Evolutionary conservation across 352 stramenopile species (phyloP), one percentile per base, ranked within the genome.

Genomic region (Globisporangium nunn): DNA sequence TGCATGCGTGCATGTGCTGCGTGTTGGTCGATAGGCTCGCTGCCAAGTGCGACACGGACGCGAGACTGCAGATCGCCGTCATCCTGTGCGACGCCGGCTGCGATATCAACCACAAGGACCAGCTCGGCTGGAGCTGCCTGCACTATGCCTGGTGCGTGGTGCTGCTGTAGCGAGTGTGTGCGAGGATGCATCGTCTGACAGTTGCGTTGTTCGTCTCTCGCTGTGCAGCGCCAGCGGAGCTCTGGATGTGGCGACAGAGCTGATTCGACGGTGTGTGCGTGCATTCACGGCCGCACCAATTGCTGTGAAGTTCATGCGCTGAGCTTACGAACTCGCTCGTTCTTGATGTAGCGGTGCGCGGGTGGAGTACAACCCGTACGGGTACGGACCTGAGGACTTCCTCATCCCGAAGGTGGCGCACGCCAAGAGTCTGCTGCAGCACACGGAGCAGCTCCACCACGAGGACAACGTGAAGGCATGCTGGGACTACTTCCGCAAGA

Each of bases 401-500:
- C 64, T 89, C 48, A 88, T 93, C 56, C 79, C 82, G 1, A 91
- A 92, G 59, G 82, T 95, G 17, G 62, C 58, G 23, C 81, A 78
- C 53, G 85, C 85, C 17, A 91, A 89, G 68, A 93, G 82, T 65
- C 40, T 95, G 58, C 58, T 95, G 45, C 85, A 95, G 59, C 85
- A 95, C 69, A 95, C 85, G 45, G 81, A 93, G 59, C 83, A 93
- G 50, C 62, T 95, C 28, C 78, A 90, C 52, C 85, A 95, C 53
- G 83, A 93, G 56, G 73, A 85, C 52, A 85, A 87, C 50, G 85
- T 95, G 15, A 85, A 78, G 61, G 53, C 54, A 15, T 81, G 79
- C 41, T 95, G 85, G 85, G 68, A 81, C 35, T 89, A 79, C 54
- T 93, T 93, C 59, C 77, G 78, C 28, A 78, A 75, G 35, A 80